These are phyloP conservation scores for Aphanomyces stellatus DNA, from an alignment of 352 stramenopile genomes.

Conservation along the genomic window DNA sequence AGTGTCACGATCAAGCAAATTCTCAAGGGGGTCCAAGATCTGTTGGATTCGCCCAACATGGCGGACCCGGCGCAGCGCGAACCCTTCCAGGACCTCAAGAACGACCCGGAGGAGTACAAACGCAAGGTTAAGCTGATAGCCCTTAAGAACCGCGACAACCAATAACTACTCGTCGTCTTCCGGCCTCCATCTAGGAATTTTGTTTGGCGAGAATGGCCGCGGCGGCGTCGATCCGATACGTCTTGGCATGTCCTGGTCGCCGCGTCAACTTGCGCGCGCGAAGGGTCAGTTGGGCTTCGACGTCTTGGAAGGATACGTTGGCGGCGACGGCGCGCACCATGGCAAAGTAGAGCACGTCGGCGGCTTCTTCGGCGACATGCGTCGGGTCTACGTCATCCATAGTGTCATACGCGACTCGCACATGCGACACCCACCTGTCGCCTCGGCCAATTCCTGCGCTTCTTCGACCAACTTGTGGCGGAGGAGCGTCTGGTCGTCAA, in stretches of 20 bases:
- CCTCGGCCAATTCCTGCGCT: conserved; percentile 89
- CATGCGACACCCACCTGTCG: conserved; percentile 23
- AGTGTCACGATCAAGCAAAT: conserved; percentile 98
- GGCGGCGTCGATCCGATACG: conserved; percentile 73
- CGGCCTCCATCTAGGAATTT: not conserved
- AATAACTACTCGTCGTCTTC: conserved; percentile 3
- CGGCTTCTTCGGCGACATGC: conserved; percentile 90
- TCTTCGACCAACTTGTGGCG: conserved; percentile 96
- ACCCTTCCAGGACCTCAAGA: conserved; percentile 84
- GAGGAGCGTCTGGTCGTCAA: conserved; percentile 88
- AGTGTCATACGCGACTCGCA: not conserved
- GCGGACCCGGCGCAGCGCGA: conserved; percentile 78
- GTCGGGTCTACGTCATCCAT: conserved; percentile 34
- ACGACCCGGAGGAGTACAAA: conserved; percentile 84
- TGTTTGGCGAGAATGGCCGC: conserved; percentile 60
- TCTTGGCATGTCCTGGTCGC: conserved; percentile 81
- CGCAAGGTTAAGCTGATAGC: conserved; percentile 74
- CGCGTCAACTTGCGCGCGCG: conserved; percentile 89
- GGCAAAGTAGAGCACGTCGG: conserved; percentile 96
- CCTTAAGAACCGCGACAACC: conserved; percentile 71
- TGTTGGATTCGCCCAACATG: conserved; percentile 84
- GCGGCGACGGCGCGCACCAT: conserved; percentile 89
- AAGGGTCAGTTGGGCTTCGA: conserved; percentile 87
- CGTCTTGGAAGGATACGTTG: conserved; percentile 88
- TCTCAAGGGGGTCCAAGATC: conserved; percentile 93